phyloP scores from a whole-genome alignment of 176 grass and related monocot genomes.

The Leersia perrieri region DNA sequence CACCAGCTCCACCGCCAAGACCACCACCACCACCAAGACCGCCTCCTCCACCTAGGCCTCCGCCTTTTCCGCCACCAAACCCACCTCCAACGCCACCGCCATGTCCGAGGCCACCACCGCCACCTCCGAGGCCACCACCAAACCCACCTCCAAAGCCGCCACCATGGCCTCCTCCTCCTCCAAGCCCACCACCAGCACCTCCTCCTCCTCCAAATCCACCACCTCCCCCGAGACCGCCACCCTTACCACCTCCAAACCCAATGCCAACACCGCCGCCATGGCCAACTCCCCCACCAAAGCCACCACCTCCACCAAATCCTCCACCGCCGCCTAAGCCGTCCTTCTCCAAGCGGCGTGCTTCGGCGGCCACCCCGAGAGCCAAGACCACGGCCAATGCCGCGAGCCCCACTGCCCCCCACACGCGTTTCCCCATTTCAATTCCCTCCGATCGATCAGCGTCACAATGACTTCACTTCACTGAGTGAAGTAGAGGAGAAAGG shows the following conservation, averaged over 20 bases:
- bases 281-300: constrained; percentile 9
- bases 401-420: not conserved
- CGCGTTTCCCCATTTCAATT: constrained; percentile 30
- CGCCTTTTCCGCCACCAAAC: not conserved
- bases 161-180: not conserved
- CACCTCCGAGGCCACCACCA: not conserved
- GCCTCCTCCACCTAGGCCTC: not conserved
- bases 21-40: not conserved
- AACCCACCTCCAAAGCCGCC: constrained; percentile 7
- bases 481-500: not conserved
- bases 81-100: not conserved
- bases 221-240: not conserved
- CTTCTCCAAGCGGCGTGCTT: constrained; percentile 39
- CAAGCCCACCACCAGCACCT: not conserved
- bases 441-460: not conserved
- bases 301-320: constrained; percentile 4
- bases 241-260: constrained; percentile 3
- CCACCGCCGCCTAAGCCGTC: constrained; percentile 29
- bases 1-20: not conserved
- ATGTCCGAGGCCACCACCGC: not conserved
- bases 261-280: not conserved
- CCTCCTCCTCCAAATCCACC: constrained; percentile 4
- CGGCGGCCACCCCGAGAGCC: constrained; percentile 2
- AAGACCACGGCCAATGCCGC: constrained; percentile 18
- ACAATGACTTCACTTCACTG: no score